These are phyloP conservation scores for Venturiaceae sp. DNA, from an alignment of 2,329 filamentous ascomycete species.

Conservation along the genomic window DNA sequence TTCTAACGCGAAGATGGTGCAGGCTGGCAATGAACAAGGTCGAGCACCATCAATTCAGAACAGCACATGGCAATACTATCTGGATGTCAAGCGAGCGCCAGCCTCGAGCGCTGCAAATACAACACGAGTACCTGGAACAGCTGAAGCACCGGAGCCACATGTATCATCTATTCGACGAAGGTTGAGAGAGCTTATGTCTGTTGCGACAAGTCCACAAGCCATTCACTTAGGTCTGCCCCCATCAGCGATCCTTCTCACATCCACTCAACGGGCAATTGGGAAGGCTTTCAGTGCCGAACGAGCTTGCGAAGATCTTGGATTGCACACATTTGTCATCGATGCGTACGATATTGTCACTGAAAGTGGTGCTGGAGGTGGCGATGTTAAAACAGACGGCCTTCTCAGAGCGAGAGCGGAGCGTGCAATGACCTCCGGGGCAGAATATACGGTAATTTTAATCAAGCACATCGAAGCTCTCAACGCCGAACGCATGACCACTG, in stretches of 20 bases:
- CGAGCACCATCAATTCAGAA: slow-evolving; percentile 66
- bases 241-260: slow-evolving; percentile 77
- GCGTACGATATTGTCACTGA: slow-evolving; percentile 93
- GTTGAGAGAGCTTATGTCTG: slow-evolving; percentile 74
- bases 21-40: slow-evolving; percentile 78
- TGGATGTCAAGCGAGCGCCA: slow-evolving; percentile 58
- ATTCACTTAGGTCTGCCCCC: slow-evolving; percentile 82
- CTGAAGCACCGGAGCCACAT: slow-evolving; percentile 30
- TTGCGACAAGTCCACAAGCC: slow-evolving; percentile 78
- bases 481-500: slow-evolving; percentile 79
- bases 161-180: slow-evolving; percentile 45
- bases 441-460: slow-evolving; percentile 76
- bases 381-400: slow-evolving; percentile 90
- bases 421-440: slow-evolving; percentile 76
- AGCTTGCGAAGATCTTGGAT: slow-evolving; percentile 78
- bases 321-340: slow-evolving; percentile 83
- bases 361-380: slow-evolving; percentile 72
- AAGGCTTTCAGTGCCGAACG: slow-evolving; percentile 70
- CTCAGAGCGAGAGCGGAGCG: slow-evolving; percentile 80
- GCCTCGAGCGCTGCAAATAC: neutral
- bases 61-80: slow-evolving; percentile 83
- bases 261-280: slow-evolving; percentile 86
- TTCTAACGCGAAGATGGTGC: slow-evolving; percentile 77
- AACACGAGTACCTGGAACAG: slow-evolving; percentile 10
- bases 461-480: slow-evolving; percentile 85